Percentiles rank a stretch among this genome's conserved stretches.
phyloP scores from a whole-genome alignment of 495 filamentous ascomycete species.

The Massariosphaeria phaeospora region DNA sequence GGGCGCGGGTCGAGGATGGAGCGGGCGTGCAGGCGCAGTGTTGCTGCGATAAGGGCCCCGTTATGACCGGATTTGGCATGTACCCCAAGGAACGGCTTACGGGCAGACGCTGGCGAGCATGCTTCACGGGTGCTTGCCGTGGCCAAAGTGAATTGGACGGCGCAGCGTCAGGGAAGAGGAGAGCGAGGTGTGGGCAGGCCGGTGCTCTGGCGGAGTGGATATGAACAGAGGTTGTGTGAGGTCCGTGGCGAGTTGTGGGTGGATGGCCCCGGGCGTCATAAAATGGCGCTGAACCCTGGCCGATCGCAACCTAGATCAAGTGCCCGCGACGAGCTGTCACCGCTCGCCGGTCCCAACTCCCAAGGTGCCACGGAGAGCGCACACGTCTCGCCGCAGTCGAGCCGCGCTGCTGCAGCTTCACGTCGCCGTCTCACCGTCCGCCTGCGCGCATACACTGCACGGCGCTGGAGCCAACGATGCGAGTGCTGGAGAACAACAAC shows the following conservation, averaged over 20 bases:
- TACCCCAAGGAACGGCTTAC: slow-evolving; percentile 5
- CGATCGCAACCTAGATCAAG: too few species aligned
- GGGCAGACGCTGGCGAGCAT: slow-evolving; percentile 4
- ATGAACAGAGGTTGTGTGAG: not conserved
- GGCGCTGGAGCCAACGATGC: too few species aligned
- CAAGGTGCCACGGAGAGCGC: too few species aligned
- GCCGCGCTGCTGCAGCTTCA: too few species aligned
- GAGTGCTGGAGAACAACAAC: too few species aligned
- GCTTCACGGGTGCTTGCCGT: slow-evolving; percentile 22
- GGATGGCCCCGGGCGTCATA: slow-evolving; percentile 1
- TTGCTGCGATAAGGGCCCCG: slow-evolving; percentile 24
- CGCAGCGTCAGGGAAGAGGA: slow-evolving; percentile 4
- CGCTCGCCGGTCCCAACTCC: too few species aligned
- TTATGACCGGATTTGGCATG: slow-evolving; percentile 1
- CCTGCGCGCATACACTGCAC: too few species aligned
- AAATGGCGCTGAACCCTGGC: slow-evolving; percentile 3
- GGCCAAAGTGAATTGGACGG: slow-evolving; percentile 35
- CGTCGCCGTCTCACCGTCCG: too few species aligned
- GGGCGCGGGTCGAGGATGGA: not conserved
- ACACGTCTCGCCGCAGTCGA: too few species aligned
- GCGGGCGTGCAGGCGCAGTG: not conserved
- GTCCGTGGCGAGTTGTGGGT: slow-evolving; percentile 4
- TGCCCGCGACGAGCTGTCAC: too few species aligned
- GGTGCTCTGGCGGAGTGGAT: slow-evolving; percentile 1
- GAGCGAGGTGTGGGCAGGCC: not conserved